Evolutionary conservation across 2,329 filamentous ascomycete species (phyloP), one percentile per base, ranked within the genome.

Genomic region (Sporothrix brasiliensis): DNA sequence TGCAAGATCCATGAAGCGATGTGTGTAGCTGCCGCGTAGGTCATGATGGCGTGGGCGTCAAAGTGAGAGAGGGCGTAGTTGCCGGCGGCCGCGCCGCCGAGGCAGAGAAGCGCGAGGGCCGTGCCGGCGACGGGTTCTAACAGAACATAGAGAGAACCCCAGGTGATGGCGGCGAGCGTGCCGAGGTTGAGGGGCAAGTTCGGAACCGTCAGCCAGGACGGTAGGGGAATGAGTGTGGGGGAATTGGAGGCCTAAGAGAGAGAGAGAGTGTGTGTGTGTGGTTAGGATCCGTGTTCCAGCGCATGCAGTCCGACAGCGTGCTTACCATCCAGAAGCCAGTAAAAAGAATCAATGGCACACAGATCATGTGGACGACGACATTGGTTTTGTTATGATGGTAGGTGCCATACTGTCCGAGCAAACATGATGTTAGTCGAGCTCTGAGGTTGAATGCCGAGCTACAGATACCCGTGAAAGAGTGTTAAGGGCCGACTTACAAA

Each of bases 101-200:
- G 82, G 72, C 97, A 89, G 44, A 97, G 83, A 3, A 92, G 87
- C 6, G 92, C 89, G 54, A 97, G 83, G 39, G 92, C 82, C 13
- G 88, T 89, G 67, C 95, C 95, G 13, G 95, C 95, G 0, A 98
- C 93, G 0, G 95, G 95, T 78, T 99, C 95, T 77, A 99, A 90
- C 27, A 99, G 87, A 63, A 98, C 85, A 78, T 98, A 99, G 69
- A 97, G 87, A 1, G 86, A 86, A 50, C 91, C 87, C 81, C 95
- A 97, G 39, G 89, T 77, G 68, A 88, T 85, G 47, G 89, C 88
- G 58, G 82, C 81, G 69, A 91, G 86, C 14, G 87, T 92, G 73
- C 87, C 88, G 56, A 88, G 82, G 74, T 88, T 94, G 71, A 89
- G 86, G 34, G 86, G 85, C 73, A 90, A 86, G 76, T 91, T 88